Evolutionary conservation across 2,329 filamentous ascomycete species (phyloP), one percentile per base, ranked within the genome.

Genomic region (Madurella mycetomatis): DNA sequence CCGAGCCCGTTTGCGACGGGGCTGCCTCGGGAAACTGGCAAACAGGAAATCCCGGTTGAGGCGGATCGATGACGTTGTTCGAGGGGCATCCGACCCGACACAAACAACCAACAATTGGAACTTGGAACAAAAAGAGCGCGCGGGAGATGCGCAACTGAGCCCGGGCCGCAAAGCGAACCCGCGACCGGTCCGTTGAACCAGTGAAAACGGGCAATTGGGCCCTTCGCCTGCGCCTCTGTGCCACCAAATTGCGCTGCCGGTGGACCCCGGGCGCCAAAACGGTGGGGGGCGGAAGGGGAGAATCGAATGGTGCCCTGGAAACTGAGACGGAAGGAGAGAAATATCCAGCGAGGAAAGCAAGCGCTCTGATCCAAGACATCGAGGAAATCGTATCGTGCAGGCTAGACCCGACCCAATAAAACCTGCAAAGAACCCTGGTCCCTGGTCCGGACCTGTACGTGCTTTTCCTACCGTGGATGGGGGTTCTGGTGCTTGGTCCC

Each of bases 401-500:
- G 16, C 40, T 13, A 19, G 41, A 5, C 16, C 41, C 5, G 41
- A 42, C 41, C 41, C 41, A 42, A 19, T 42, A 46, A 46, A 46
- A 17, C 7, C 30, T 34, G 43, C 30, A 34, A 34, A 25, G 25
- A 25, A 16, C 30, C 42, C 30, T 12, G 43, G 43, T 31, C 43
- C 9, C 43, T 19, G 48, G 34, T 44, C 41, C 32, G 45, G 53
- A 30, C 9, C 41, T 41, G 45, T 49, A 30, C 9, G 45, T 44
- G 44, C 49, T 41, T 51, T 51, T 49, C 48, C 53, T 48, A 51
- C 48, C 53, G 48, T 37, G 47, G 53, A 25, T 25, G 25, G 25
- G n/a, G n/a, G n/a, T n/a, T n/a, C n/a, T n/a, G n/a, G n/a, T n/a
- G n/a, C n/a, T n/a, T n/a, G n/a, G 25, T 25, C 25, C 25, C 25